Conservation (phyloP, 768 basidiomycete species). For the Lanmaoa rubissima region DNA sequence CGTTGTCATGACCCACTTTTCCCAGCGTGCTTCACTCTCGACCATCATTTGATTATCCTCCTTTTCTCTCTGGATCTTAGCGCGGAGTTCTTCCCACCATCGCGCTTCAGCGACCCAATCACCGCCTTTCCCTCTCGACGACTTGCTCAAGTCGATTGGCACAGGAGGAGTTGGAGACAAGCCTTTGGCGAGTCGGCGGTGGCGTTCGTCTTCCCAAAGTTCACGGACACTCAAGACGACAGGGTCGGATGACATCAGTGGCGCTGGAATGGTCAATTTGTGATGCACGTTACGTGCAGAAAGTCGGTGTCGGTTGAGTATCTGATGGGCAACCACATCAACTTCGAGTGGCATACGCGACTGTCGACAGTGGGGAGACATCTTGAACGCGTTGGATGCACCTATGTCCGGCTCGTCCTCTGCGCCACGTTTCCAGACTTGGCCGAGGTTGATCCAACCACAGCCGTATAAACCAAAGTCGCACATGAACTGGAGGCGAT, state of each 20-base stretch:
- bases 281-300: conserved; percentile 65
- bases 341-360: conserved; percentile 77
- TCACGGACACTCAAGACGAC: conserved; percentile 88
- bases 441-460: conserved; percentile 76
- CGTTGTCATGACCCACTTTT: conserved; percentile 75
- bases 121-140: conserved; percentile 52
- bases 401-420: conserved; percentile 23
- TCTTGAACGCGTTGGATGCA: conserved; percentile 33
- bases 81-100: conserved; percentile 72
- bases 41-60: conserved; percentile 24
- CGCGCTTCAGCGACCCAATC: conserved; percentile 72
- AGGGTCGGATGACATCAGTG: conserved; percentile 57
- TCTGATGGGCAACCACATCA: conserved; percentile 77
- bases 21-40: conserved; percentile 47
- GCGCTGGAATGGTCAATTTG: conserved; percentile 57
- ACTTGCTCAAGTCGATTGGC: conserved; percentile 67
- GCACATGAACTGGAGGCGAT: conserved; percentile 86
- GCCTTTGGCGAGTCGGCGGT: conserved; percentile 62
- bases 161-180: conserved; percentile 71
- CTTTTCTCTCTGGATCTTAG: conserved; percentile 54
- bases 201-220: conserved; percentile 95
- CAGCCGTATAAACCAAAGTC: conserved; percentile 96
- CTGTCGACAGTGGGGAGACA: conserved; percentile 63
- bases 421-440: conserved; percentile 58
- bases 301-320: conserved; percentile 77